A percentile compares a stretch with the other conserved stretches of the same genome.
Evolutionary conservation across 352 stramenopile species (phyloP).

Genomic region (Thraustochytrium sp.): DNA sequence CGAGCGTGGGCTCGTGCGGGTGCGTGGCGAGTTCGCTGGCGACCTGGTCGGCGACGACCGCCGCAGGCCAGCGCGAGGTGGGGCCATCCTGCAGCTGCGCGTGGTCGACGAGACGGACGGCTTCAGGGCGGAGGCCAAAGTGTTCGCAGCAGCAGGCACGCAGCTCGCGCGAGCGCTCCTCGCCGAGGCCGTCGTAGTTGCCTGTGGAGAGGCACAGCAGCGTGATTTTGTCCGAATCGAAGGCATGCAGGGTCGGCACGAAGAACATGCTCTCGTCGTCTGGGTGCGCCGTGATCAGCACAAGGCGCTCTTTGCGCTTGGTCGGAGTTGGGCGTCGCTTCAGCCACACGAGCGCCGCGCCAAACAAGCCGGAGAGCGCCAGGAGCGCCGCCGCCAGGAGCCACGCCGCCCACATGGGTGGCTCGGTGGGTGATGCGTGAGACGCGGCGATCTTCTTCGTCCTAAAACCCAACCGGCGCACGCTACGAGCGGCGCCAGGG

Average conservation of each 20-base stretch:
- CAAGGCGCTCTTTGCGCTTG: not conserved
- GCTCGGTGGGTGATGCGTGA: too few relatives aligned
- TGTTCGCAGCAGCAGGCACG: conserved; percentile 55
- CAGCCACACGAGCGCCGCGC: too few relatives aligned
- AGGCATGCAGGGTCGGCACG: conserved; percentile 70
- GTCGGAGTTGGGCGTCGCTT: too few relatives aligned
- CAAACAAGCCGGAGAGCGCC: too few relatives aligned
- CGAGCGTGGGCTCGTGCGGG: not conserved
- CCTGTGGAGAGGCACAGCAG: conserved; percentile 82
- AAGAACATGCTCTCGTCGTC: conserved; percentile 98
- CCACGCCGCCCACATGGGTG: too few relatives aligned
- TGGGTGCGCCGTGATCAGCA: conserved; percentile 86
- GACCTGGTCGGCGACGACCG: conserved; percentile 63
- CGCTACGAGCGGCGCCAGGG: not conserved
- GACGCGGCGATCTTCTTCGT: too few relatives aligned
- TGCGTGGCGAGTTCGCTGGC: conserved; percentile 56
- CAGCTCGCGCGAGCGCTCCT: conserved; percentile 73
- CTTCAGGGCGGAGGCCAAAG: conserved; percentile 56
- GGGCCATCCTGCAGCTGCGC: conserved; percentile 75
- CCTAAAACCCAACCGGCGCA: too few relatives aligned
- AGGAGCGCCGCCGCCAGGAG: too few relatives aligned
- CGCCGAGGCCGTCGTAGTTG: conserved; percentile 70
- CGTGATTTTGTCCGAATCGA: conserved; percentile 51
- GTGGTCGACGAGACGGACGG: conserved; percentile 68
- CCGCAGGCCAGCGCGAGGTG: conserved; percentile 62